Evolutionary conservation across 306 rosid genomes (phyloP).

Genomic region (Trifolium subterraneum): DNA sequence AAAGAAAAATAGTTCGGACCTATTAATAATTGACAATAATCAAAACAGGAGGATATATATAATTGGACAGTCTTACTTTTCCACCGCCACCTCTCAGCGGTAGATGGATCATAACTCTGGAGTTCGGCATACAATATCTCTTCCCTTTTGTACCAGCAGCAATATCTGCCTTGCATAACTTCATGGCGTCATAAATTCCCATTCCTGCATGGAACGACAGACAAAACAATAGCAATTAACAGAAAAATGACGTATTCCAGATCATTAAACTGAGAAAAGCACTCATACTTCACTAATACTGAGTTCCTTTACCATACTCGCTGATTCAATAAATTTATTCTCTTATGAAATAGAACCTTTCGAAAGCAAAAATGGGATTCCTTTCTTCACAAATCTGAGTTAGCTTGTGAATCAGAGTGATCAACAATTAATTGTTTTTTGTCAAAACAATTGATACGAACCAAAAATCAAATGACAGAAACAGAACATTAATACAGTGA

Average conservation of each 20-base stretch:
- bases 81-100: conserved; percentile 89
- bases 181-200: conserved; percentile 99
- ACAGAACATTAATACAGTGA: too few species aligned
- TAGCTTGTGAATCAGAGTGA: conserved; percentile 17
- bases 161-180: conserved; percentile 91
- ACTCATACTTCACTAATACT: not conserved
- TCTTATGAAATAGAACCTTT: not conserved
- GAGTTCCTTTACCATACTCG: conserved; percentile 13
- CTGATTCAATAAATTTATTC: conserved; percentile 22
- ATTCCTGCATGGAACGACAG: conserved; percentile 61
- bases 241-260: conserved; percentile 21
- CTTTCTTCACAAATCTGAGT: conserved; percentile 15
- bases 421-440: conserved; percentile 7
- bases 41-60: not conserved
- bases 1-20: conserved; percentile 15
- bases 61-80: conserved; percentile 56
- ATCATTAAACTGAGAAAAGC: conserved; percentile 7
- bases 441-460: too few species aligned
- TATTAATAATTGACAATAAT: conserved; percentile 18
- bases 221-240: conserved; percentile 41
- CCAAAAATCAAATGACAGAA: too few species aligned
- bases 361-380: not conserved
- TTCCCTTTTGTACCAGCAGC: conserved; percentile 91
- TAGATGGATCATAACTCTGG: conserved; percentile 96
- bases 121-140: conserved; percentile 97